Percentiles rank a stretch among this genome's conserved stretches.
Conservation (phyloP, 73 alveolate species). For the Paramecium sonneborni region DNA sequence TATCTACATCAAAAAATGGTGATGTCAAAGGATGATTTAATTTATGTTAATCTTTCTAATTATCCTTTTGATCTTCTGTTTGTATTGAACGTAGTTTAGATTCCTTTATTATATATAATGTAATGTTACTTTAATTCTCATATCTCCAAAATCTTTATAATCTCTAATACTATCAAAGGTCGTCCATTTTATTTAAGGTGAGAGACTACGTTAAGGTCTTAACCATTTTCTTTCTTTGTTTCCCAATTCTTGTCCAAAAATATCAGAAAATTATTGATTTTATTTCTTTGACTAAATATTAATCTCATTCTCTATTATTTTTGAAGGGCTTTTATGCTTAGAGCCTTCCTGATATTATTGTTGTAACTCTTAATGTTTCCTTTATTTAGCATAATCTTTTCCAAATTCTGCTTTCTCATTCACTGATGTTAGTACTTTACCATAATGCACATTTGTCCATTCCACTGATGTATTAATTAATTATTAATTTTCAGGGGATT, state of each 20-base stretch:
- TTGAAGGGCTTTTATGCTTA: neutral
- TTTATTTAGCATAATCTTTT: neutral
- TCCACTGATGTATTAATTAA: neutral
- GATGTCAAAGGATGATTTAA: neutral
- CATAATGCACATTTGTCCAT: slow-evolving; percentile 46
- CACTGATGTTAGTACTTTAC: neutral
- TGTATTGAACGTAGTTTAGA: neutral
- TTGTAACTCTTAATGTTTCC: neutral
- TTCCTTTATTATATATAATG: neutral
- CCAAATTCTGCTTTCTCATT: slow-evolving; percentile 35
- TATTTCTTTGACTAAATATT: neutral
- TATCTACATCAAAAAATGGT: neutral
- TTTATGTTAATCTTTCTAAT: neutral
- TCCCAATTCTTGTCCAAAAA: slow-evolving; percentile 37
- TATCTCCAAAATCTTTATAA: slow-evolving; percentile 15
- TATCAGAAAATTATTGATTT: slow-evolving; percentile 16
- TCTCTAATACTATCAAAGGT: slow-evolving; percentile 8
- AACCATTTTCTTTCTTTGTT: neutral
- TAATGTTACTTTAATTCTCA: neutral
- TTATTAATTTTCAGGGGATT: neutral
- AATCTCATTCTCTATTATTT: slow-evolving; percentile 14
- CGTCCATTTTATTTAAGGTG: slow-evolving; percentile 33
- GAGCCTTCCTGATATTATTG: neutral
- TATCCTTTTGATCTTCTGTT: neutral
- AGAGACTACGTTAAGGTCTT: slow-evolving; percentile 35